Conservation (phyloP, 2,329 filamentous ascomycete species). For the Rhexocercosporidium sp. region DNA sequence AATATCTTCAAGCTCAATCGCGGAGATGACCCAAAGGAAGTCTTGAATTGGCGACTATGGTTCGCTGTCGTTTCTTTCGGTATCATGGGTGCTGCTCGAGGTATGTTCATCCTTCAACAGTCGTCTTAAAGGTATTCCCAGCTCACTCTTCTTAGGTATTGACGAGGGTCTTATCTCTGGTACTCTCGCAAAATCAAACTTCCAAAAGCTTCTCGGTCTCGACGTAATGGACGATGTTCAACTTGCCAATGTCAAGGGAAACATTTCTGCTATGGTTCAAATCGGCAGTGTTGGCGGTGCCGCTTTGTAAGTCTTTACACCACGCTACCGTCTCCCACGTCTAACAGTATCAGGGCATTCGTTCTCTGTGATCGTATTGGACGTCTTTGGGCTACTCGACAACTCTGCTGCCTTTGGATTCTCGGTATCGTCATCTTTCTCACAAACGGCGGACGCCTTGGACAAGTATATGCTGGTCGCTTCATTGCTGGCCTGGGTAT, state of each 20-base stretch:
- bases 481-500: constrained; percentile 69
- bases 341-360: constrained; percentile 48
- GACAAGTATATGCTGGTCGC: constrained; percentile 66
- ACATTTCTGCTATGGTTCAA: constrained; percentile 53
- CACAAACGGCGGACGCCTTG: constrained; percentile 58
- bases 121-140: not conserved
- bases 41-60: constrained; percentile 80
- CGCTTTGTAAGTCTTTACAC: constrained; percentile 53
- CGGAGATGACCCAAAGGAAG: constrained; percentile 69
- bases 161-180: constrained; percentile 81
- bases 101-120: constrained; percentile 40
- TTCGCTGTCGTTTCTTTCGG: constrained; percentile 75
- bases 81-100: constrained; percentile 77
- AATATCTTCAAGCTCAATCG: constrained; percentile 69
- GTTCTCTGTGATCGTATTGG: constrained; percentile 64
- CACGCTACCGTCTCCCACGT: not conserved
- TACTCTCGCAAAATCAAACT: constrained; percentile 70
- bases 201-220: constrained; percentile 64
- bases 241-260: constrained; percentile 72
- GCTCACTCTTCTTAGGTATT: constrained; percentile 15
- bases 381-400: constrained; percentile 65
- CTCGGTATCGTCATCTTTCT: constrained; percentile 64
- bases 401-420: constrained; percentile 62
- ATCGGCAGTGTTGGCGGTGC: constrained; percentile 52
- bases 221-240: constrained; percentile 56